Evolutionary conservation across 2,329 filamentous ascomycete genomes (phyloP).

Genomic region (Ascosphaera pollenicola): DNA sequence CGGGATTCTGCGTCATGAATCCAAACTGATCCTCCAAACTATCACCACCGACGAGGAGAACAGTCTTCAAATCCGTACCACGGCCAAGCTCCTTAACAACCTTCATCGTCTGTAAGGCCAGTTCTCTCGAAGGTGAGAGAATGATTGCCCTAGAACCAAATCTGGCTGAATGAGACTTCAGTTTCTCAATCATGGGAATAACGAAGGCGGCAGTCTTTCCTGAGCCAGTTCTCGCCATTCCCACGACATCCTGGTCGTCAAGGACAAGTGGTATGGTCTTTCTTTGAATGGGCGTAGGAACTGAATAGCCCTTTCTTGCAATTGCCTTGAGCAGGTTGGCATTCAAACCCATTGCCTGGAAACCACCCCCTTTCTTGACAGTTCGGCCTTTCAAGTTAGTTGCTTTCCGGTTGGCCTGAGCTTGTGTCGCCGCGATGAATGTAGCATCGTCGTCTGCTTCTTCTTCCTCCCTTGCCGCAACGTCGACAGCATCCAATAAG

Average conservation of each 20-base stretch:
- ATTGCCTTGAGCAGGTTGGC: constrained; percentile 74
- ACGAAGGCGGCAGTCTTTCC: constrained; percentile 98
- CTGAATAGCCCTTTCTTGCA: constrained; percentile 77
- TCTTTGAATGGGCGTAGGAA: constrained; percentile 91
- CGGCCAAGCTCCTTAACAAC: constrained; percentile 86
- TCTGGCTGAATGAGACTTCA: constrained; percentile 69
- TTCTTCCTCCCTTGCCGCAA: constrained; percentile 30
- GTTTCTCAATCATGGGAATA: constrained; percentile 89
- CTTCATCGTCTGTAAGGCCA: constrained; percentile 86
- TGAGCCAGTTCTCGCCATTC: constrained; percentile 96
- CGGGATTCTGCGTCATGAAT: constrained; percentile 81
- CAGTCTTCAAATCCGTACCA: constrained; percentile 78
- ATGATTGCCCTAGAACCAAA: constrained; percentile 75
- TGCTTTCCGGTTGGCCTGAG: constrained; percentile 67
- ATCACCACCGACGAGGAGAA: constrained; percentile 82
- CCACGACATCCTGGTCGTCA: constrained; percentile 85
- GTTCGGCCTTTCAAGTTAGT: constrained; percentile 63
- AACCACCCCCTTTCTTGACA: constrained; percentile 88
- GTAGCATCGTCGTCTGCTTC: constrained; percentile 50
- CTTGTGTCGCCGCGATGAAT: constrained; percentile 76
- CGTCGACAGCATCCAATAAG: constrained; percentile 34
- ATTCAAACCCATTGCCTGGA: constrained; percentile 85
- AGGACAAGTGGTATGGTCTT: constrained; percentile 88
- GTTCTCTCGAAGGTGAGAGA: constrained; percentile 76
- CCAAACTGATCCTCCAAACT: constrained; percentile 88